phyloP scores from a whole-genome alignment of 495 filamentous ascomycete species.

The Extremus antarcticus region DNA sequence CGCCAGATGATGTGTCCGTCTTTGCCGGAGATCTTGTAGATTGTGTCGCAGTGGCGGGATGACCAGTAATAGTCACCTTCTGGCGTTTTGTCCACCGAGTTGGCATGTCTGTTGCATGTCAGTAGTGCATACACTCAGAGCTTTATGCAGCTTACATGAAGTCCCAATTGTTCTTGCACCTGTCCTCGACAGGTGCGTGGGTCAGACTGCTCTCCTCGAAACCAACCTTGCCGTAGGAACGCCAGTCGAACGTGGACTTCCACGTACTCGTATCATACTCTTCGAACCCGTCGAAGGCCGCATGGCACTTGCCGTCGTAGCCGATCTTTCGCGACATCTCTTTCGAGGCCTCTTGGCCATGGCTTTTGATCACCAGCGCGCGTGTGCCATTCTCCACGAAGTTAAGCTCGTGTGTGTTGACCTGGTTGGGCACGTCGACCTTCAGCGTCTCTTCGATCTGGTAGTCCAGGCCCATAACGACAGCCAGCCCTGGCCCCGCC shows the following conservation, averaged over 20 bases:
- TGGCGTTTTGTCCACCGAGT: slow-evolving; percentile 17
- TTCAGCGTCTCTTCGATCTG: not conserved
- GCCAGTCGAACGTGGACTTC: slow-evolving; percentile 7
- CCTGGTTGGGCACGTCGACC: not conserved
- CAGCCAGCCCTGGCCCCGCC: not conserved
- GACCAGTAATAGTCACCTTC: slow-evolving; percentile 20
- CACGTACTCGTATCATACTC: slow-evolving; percentile 3
- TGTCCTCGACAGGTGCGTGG: not conserved
- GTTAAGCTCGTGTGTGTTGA: slow-evolving; percentile 10
- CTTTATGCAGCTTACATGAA: slow-evolving; percentile 6
- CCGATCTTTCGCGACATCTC: slow-evolving; percentile 1
- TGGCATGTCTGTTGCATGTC: slow-evolving; percentile 12
- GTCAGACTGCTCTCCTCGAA: slow-evolving; percentile 9
- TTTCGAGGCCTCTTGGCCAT: not conserved
- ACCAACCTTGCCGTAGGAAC: not conserved
- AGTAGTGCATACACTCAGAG: not conserved
- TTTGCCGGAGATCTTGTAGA: slow-evolving; percentile 15
- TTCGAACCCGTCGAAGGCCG: slow-evolving; percentile 5
- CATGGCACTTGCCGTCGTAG: slow-evolving; percentile 1
- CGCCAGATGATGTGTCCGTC: slow-evolving; percentile 20
- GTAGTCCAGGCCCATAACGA: slow-evolving; percentile 4
- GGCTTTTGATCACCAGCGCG: not conserved
- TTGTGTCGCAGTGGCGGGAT: slow-evolving; percentile 10
- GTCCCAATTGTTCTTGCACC: slow-evolving; percentile 4
- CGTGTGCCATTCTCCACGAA: slow-evolving; percentile 5